Base-by-base conservation (phyloP, 2,329 filamentous ascomycete genomes). In the Hypoxylon rubiginosum region DNA sequence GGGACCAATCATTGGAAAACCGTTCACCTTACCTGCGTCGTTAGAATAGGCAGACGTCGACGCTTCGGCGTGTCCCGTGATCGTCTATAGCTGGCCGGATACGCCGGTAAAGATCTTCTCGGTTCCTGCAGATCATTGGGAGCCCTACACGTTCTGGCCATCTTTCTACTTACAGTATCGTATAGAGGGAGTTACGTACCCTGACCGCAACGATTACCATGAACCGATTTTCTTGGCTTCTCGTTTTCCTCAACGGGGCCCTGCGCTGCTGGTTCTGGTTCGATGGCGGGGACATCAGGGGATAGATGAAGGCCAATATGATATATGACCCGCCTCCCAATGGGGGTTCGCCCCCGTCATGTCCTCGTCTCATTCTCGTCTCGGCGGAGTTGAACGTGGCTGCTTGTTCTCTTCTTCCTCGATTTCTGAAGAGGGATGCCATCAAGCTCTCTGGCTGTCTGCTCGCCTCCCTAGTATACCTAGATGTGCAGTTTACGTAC, bases 241-340 rank as follows among this genome's bases (percentile, higher is more conserved):
- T 41, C 15, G n/a, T 3, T 41, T 17, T 4, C 39, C 39, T 10
- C n/a, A 43, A 43, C n/a, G n/a, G 4, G n/a, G 39, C 11, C 8
- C 9, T 10, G n/a, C n/a, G 6, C 9, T 19, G 39, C 39, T 43
- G 39, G 39, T 19, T 19, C 17, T 43, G 3, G n/a, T 1, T 43
- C n/a, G n/a, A 43, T 6, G 8, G 17, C 17, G 39, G 39, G 39
- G 39, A 1, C n/a, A 43, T 19, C 5, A 43, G n/a, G 39, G 6
- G n/a, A 43, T 43, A 43, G n/a, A 43, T 43, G n/a, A 19, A 43
- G n/a, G 39, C 39, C 39, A 41, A 41, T 17, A 43, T 43, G 39
- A 43, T 43, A 43, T 43, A 43, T 43, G n/a, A 19, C 4, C n/a
- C 13, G 39, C 39, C 13, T 7, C n/a, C 7, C 19, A 3, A 43